A percentile compares a stretch with the other conserved stretches of the same genome.
phyloP scores from a whole-genome alignment of 345 rosid species.

The Murraya koenigii region DNA sequence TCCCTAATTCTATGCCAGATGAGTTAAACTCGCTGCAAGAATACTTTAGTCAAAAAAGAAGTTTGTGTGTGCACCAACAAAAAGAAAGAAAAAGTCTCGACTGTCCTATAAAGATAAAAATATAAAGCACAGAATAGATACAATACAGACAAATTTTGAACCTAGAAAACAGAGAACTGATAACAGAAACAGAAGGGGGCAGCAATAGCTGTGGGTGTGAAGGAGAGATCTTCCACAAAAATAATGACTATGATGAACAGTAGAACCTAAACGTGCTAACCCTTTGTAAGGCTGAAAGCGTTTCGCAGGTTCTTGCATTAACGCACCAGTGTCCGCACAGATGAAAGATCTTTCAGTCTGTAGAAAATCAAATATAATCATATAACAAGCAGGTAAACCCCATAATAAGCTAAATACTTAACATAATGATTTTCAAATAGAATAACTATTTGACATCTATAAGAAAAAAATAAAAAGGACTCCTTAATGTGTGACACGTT shows the following conservation, averaged over 20 bases:
- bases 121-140: not conserved
- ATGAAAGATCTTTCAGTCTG: slow-evolving; percentile 90
- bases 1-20: not conserved
- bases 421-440: not conserved
- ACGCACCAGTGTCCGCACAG: slow-evolving; percentile 90
- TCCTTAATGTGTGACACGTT: not conserved
- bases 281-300: slow-evolving; percentile 64
- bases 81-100: not conserved
- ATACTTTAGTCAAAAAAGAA: not conserved
- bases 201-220: not conserved
- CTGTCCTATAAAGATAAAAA: not conserved
- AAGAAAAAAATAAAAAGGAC: too few relatives aligned
- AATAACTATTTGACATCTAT: not conserved
- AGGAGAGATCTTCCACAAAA: not conserved
- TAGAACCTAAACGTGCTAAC: slow-evolving; percentile 38
- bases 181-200: not conserved
- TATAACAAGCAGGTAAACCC: not conserved
- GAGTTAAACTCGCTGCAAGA: not conserved
- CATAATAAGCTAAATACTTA: not conserved
- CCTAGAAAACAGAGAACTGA: not conserved
- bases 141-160: not conserved
- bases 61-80: not conserved
- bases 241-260: not conserved
- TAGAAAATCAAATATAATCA: slow-evolving; percentile 10
- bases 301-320: slow-evolving; percentile 61